Evolutionary conservation across 352 stramenopile genomes (phyloP).

Genomic region (Vaucheria bursata): DNA sequence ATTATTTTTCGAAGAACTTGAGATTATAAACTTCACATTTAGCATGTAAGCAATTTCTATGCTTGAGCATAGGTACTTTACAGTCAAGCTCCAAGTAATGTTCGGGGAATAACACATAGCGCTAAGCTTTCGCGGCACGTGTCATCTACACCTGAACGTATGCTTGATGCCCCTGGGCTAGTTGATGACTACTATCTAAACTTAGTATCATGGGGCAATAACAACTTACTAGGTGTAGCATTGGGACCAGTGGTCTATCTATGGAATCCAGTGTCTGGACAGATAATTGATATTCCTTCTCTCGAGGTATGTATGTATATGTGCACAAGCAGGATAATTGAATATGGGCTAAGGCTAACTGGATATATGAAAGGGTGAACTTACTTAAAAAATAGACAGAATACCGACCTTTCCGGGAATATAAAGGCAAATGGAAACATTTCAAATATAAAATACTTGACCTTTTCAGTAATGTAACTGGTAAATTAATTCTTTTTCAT

Average conservation of each 20-base stretch:
- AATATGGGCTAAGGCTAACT: too few species aligned
- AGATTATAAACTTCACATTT: too few species aligned
- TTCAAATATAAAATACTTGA: too few species aligned
- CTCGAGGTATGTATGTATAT: slow-evolving; percentile 17
- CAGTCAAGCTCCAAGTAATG: slow-evolving; percentile 67
- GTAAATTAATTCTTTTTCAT: too few species aligned
- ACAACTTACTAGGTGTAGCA: slow-evolving; percentile 93
- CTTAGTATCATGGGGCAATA: slow-evolving; percentile 89
- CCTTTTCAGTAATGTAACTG: too few species aligned
- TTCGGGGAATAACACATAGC: neutral
- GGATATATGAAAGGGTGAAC: too few species aligned
- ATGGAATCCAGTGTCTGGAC: slow-evolving; percentile 88
- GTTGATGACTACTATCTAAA: slow-evolving; percentile 99
- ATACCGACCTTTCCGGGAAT: too few species aligned
- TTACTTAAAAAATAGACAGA: too few species aligned
- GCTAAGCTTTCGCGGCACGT: slow-evolving; percentile 67
- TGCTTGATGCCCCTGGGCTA: slow-evolving; percentile 94
- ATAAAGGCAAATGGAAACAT: too few species aligned
- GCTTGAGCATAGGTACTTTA: slow-evolving; percentile 70
- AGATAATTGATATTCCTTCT: slow-evolving; percentile 84
- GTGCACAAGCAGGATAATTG: slow-evolving; percentile 55
- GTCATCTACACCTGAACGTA: slow-evolving; percentile 85
- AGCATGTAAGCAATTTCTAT: too few species aligned
- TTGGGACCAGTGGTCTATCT: slow-evolving; percentile 93
- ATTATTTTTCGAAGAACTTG: too few species aligned